Evolutionary conservation across 2,329 filamentous ascomycete species (phyloP).

Genomic region (Nannizzia gypsea): DNA sequence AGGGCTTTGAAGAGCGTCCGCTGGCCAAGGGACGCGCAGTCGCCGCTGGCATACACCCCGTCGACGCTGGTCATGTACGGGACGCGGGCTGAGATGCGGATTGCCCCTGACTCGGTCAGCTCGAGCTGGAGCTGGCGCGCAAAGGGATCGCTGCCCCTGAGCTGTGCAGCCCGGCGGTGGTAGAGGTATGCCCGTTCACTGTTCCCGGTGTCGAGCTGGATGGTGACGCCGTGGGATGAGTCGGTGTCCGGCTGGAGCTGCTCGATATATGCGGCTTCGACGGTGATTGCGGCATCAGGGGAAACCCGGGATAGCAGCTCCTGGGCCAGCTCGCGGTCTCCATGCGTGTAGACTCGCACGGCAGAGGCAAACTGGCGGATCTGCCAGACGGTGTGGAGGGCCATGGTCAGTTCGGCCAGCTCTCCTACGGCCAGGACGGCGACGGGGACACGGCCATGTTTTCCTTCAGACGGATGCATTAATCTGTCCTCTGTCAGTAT

Average conservation of each 20-base stretch:
- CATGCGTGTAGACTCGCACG: conserved; percentile 44
- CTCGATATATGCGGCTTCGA: not conserved
- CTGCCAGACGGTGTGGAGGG: conserved; percentile 35
- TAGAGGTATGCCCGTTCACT: not conserved
- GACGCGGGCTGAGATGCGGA: not conserved
- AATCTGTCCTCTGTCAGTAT: not conserved
- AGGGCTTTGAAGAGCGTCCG: not conserved
- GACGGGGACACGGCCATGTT: conserved; percentile 36
- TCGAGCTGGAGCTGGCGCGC: not conserved
- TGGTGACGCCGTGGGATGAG: not conserved
- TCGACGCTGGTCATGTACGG: conserved; percentile 4
- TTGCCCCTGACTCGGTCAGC: not conserved
- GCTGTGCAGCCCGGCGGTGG: not conserved
- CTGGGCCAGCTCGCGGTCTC: conserved; percentile 19
- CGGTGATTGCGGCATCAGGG: not conserved
- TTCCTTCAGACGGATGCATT: conserved; percentile 15
- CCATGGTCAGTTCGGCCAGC: conserved; percentile 22
- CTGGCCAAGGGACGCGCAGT: not conserved
- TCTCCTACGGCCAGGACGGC: conserved; percentile 38
- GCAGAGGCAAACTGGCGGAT: conserved; percentile 33
- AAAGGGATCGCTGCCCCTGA: not conserved
- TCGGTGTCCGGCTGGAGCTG: not conserved
- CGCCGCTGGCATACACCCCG: not conserved
- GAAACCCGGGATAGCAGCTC: not conserved
- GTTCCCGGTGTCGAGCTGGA: not conserved